A percentile compares a stretch with the other conserved stretches of the same genome.
These are phyloP conservation scores for Trichoderma sp. DNA, from an alignment of 2,329 filamentous ascomycete species.

Conservation along the genomic window DNA sequence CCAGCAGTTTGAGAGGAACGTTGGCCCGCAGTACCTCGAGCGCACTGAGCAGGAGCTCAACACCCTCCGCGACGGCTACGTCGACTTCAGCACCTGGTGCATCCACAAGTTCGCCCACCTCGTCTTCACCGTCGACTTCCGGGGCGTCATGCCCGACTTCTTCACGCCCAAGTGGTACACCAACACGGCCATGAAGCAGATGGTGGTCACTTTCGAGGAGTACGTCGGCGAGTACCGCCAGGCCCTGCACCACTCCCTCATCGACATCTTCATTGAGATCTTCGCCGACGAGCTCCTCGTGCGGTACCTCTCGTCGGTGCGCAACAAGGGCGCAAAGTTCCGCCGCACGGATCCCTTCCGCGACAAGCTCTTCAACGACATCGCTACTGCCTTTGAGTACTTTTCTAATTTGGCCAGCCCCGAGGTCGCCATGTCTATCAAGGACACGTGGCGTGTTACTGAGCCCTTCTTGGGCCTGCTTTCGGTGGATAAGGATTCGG, in stretches of 20 bases:
- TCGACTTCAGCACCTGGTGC: conserved; percentile 92
- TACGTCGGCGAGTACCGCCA: conserved; percentile 85
- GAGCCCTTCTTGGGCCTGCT: conserved; percentile 79
- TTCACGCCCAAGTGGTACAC: conserved; percentile 91
- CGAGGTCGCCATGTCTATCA: conserved; percentile 71
- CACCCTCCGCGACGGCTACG: conserved; percentile 80
- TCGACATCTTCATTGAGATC: conserved; percentile 90
- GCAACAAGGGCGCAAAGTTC: conserved; percentile 89
- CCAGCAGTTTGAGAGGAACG: conserved; percentile 75
- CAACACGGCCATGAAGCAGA: conserved; percentile 83
- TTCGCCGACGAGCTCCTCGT: conserved; percentile 88
- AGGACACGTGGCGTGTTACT: conserved; percentile 88
- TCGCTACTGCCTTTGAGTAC: conserved; percentile 85
- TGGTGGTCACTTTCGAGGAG: conserved; percentile 92
- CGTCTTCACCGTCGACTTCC: conserved; percentile 89
- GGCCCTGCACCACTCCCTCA: conserved; percentile 80
- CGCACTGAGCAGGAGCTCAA: conserved; percentile 71
- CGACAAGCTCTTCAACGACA: conserved; percentile 91
- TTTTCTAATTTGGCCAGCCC: conserved; percentile 70
- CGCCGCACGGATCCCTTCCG: conserved; percentile 81
- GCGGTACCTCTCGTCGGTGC: conserved; percentile 77
- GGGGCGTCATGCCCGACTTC: conserved; percentile 76
- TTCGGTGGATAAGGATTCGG: conserved; percentile 67
- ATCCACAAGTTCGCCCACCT: conserved; percentile 82
- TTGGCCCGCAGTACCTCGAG: conserved; percentile 76